These are phyloP conservation scores for Collybiopsis luxurians DNA, from an alignment of 768 basidiomycete species.

Conservation along the genomic window DNA sequence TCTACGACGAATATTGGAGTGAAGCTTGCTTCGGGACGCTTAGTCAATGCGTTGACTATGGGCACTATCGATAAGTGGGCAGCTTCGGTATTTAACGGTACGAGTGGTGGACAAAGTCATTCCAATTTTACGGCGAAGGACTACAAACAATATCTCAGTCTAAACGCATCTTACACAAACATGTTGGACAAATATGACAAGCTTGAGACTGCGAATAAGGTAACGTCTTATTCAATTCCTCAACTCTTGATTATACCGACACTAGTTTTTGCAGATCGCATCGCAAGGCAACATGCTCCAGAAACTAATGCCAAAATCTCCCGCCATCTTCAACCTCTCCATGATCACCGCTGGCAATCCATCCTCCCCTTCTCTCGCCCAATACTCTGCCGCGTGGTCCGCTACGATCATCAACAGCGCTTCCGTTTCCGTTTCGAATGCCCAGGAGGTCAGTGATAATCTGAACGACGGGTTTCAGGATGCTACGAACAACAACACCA, in stretches of 20 bases:
- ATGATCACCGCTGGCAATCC: conserved; percentile 3
- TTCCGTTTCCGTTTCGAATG: not conserved
- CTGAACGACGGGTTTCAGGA: not conserved
- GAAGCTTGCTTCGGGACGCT: not conserved
- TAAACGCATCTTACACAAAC: not conserved
- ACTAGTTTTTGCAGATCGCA: conserved; percentile 2
- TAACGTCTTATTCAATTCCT: not conserved
- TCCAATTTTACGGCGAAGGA: not conserved
- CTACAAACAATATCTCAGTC: conserved; percentile 1
- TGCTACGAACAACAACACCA: not conserved
- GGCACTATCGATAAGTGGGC: conserved; percentile 2
- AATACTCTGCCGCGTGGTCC: conserved; percentile 1
- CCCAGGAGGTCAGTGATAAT: not conserved
- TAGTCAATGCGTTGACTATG: not conserved
- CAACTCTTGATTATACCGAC: too few relatives aligned
- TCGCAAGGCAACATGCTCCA: not conserved
- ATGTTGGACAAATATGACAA: not conserved
- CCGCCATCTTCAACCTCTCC: conserved; percentile 5
- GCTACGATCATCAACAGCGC: conserved; percentile 4
- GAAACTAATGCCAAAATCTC: not conserved
- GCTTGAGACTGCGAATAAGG: conserved; percentile 2
- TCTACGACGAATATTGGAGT: conserved; percentile 1
- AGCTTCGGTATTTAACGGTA: not conserved
- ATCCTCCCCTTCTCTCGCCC: not conserved
- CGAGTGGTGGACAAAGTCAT: not conserved